Evolutionary conservation across 768 basidiomycete genomes (phyloP), one percentile per base, ranked within the genome.

Genomic region (Leucosporidium yakuticum): DNA sequence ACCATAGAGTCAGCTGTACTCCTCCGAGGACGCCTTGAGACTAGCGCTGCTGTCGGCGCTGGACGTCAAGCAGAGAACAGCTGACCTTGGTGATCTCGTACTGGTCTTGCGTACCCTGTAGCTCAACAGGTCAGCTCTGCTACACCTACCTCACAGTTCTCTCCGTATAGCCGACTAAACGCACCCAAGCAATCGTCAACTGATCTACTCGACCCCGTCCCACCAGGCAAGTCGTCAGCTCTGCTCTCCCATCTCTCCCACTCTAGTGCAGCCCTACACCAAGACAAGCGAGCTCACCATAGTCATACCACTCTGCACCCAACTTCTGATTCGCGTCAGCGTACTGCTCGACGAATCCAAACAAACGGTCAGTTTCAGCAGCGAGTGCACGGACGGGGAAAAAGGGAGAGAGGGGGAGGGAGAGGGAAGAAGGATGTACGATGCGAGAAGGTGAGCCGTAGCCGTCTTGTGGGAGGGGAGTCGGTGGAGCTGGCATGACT

Each of bases 31-130:
- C n/a, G 54, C 11, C 14, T 11, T 12, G 25, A 11, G 54, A 56
- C n/a, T 12, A 56, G 54, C 14, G n/a, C 11, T 56, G 31, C 12
- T 56, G 23, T 11, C 25, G 54, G n/a, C 31, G 54, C 11, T 25
- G n/a, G 12, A 15, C 25, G 54, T n/a, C 12, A 31, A 56, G 23
- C 23, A 15, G n/a, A 11, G 23, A 56, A 21, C 32, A 60, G 31
- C 61, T 62, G 20, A 32, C 61, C 49, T 51, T 58, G n/a, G 57
- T 58, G 21, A 73, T 57, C 60, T 73, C 73, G 49, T 73, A 73
- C 55, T 67, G 65, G 32, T 71, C 69, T 49, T 74, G 73, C 2
- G 34, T 31, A 1, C 68, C 39, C 39, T 44, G 39, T 44, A 44
- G 39, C 39, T 15, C 14, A 9, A 12, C 39, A 15, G 14, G 17